Conservation (phyloP, 495 filamentous ascomycete genomes). For the Tuber umbilicatum region DNA sequence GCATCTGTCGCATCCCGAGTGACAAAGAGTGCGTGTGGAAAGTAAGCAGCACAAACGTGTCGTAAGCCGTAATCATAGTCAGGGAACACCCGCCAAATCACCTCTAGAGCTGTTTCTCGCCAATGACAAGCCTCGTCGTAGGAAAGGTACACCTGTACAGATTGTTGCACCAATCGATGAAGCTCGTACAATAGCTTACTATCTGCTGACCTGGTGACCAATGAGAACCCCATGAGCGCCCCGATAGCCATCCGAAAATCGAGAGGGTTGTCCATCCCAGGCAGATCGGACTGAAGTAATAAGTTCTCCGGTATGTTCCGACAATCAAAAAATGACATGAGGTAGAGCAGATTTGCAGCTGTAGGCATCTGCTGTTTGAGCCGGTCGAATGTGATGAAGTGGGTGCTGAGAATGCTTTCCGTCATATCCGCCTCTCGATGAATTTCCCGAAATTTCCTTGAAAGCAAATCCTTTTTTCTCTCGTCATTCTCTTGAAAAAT, state of each 20-base stretch:
- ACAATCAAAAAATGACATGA: slow-evolving; percentile 41
- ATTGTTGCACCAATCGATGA: slow-evolving; percentile 15
- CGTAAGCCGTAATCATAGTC: neutral
- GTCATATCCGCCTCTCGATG: slow-evolving; percentile 37
- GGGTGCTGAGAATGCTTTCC: slow-evolving; percentile 46
- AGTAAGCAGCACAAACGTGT: slow-evolving; percentile 7
- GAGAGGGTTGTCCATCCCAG: neutral
- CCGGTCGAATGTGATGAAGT: slow-evolving; percentile 47
- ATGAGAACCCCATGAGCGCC: neutral
- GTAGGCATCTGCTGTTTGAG: slow-evolving; percentile 36
- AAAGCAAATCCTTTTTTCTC: slow-evolving; percentile 11
- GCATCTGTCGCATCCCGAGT: neutral
- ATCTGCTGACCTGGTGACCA: neutral
- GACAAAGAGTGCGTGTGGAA: slow-evolving; percentile 8
- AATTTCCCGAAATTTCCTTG: slow-evolving; percentile 8
- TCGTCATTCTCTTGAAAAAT: slow-evolving; percentile 12
- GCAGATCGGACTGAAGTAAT: neutral
- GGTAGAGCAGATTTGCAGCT: slow-evolving; percentile 37
- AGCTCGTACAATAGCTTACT: slow-evolving; percentile 1
- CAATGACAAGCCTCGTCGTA: neutral
- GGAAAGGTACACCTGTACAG: slow-evolving; percentile 2
- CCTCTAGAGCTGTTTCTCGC: neutral
- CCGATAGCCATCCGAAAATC: slow-evolving; percentile 1
- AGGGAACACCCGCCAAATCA: neutral
- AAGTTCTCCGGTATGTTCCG: slow-evolving; percentile 32